Conservation (phyloP, 495 filamentous ascomycete species). For the Lasiosphaeria ovina region DNA sequence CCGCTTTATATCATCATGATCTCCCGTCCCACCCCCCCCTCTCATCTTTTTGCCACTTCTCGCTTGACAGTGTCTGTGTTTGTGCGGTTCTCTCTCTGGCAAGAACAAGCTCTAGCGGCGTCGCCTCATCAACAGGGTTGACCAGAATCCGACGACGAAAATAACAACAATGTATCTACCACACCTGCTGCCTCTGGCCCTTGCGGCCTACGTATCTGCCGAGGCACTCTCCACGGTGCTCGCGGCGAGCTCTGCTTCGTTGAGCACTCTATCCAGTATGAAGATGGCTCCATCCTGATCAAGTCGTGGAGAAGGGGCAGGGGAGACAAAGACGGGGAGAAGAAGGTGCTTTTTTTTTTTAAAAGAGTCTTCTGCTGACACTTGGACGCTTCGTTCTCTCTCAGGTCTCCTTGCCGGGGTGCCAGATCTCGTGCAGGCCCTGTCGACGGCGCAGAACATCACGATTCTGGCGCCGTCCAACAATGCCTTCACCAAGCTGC, state of each 20-base stretch:
- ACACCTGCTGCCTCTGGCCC: slow-evolving; percentile 15
- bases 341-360: slow-evolving; percentile 17
- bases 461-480: slow-evolving; percentile 66
- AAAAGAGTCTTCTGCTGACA: neutral
- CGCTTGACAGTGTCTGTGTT: too few relatives aligned
- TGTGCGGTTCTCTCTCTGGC: too few relatives aligned
- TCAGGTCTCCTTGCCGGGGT: slow-evolving; percentile 16
- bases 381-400: neutral
- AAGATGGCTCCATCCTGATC: slow-evolving; percentile 10
- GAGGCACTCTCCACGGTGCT: slow-evolving; percentile 35
- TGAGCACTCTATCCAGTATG: slow-evolving; percentile 38
- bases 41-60: neutral
- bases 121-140: too few relatives aligned
- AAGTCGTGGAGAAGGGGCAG: neutral
- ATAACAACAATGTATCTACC: slow-evolving; percentile 18
- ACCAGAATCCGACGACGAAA: too few relatives aligned
- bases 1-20: slow-evolving; percentile 7
- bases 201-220: slow-evolving; percentile 26
- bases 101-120: too few relatives aligned
- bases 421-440: slow-evolving; percentile 19
- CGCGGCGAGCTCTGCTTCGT: slow-evolving; percentile 28
- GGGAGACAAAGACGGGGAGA: neutral
- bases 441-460: slow-evolving; percentile 40
- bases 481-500: slow-evolving; percentile 49
- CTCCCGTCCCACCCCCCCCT: neutral